Evolutionary conservation across 2,329 filamentous ascomycete species (phyloP).

Genomic region (Colletotrichum truncatum): DNA sequence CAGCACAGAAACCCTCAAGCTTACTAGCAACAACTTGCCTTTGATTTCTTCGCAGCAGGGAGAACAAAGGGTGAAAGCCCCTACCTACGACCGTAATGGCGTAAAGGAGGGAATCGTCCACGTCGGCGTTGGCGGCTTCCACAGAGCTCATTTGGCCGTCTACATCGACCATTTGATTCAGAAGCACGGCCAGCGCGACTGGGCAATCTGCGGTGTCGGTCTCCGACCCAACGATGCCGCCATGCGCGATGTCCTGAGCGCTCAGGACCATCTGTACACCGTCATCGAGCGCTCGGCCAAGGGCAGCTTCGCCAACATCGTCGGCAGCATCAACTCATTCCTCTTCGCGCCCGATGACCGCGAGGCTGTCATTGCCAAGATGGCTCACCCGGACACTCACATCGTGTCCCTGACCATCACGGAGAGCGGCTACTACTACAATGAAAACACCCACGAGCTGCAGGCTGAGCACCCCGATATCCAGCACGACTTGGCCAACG

Average conservation of each 20-base stretch:
- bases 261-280: slow-evolving; percentile 62
- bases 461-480: slow-evolving; percentile 58
- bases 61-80: slow-evolving; percentile 37
- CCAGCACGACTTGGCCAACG: slow-evolving; percentile 55
- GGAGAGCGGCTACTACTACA: slow-evolving; percentile 66
- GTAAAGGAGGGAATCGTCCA: slow-evolving; percentile 65
- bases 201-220: slow-evolving; percentile 61
- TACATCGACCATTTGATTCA: slow-evolving; percentile 59
- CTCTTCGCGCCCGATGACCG: slow-evolving; percentile 61
- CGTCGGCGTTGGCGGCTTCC: slow-evolving; percentile 63
- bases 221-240: slow-evolving; percentile 57
- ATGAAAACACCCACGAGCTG: slow-evolving; percentile 65
- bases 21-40: slow-evolving; percentile 23
- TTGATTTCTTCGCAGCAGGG: slow-evolving; percentile 22
- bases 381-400: slow-evolving; percentile 62
- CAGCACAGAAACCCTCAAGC: slow-evolving; percentile 29
- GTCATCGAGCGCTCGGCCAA: slow-evolving; percentile 62
- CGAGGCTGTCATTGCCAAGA: slow-evolving; percentile 62
- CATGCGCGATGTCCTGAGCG: slow-evolving; percentile 59
- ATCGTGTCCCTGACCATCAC: slow-evolving; percentile 66
- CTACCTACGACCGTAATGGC: slow-evolving; percentile 52
- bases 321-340: slow-evolving; percentile 63
- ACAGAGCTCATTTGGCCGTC: slow-evolving; percentile 62
- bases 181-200: slow-evolving; percentile 54
- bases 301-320: slow-evolving; percentile 56